Evolutionary conservation across 345 rosid genomes (phyloP), one percentile per base, ranked within the genome.

Genomic region (Limnanthes douglasii): DNA sequence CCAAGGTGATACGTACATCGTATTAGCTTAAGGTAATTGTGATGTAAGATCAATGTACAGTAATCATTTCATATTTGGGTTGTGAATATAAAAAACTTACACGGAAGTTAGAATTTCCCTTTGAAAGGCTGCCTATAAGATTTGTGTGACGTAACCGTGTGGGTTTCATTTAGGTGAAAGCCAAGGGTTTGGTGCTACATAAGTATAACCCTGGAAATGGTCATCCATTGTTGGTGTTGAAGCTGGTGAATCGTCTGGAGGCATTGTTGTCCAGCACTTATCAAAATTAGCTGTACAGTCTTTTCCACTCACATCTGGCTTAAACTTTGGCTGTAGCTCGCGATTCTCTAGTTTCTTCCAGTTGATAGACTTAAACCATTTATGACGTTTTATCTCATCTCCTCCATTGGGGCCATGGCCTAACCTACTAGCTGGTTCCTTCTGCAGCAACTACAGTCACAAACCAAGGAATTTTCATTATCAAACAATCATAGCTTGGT

Each of bases 211-310:
- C 61, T 66, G 70, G 50, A 74, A 78, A 41, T 74, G 69, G 43
- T 64, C 80, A 37, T 73, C 71, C 20, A 75, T 66, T 2, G 84
- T 69, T 18, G 92, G 81, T 25, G 85, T 78, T 15, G 78, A 35
- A 45, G 78, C 84, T 7, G 81, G 92, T 1, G 84, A 74, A 54
- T 74, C 92, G 42, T 68, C 70, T 25, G 51, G 25, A 18, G 84
- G 78, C 92, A 78, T 78, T 25, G 69, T 47, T 7, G 84, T 78
- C 90, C 90, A 70, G 53, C 90, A 78, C 39, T 48, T 19, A 51
- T 78, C 90, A 20, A 78, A 78, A 54, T 78, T 74, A 12, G 65
- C 74, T 29, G 46, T 66, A 52, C 81, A 78, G n/a, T 71, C 67
- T 54, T 64, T 71, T 23, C 92, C 92, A 39, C 62, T 59, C 34